Base-by-base conservation (phyloP, 148 eudicot genomes). In the Amaranthus palmeri region DNA sequence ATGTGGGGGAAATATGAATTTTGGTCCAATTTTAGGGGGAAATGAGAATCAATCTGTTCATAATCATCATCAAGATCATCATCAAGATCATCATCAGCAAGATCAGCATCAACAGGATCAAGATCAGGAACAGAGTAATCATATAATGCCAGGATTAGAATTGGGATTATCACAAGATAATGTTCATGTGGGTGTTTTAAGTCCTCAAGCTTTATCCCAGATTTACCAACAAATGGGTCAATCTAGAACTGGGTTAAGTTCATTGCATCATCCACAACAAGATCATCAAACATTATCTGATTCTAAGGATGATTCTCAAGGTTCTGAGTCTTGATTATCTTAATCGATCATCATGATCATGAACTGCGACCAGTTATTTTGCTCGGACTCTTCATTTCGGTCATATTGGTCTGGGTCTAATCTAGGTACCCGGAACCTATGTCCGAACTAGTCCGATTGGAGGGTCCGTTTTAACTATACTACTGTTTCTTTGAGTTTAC, bases 141-240 rank as follows among this genome's bases (percentile, higher is more conserved):
- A 68, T 3, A 10, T 68, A 67, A 64, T 88, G 55, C 90, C 91
- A 18, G 96, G 91, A 5, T 81, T 91, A 75, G 92, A 91, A 76
- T 84, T 91, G 8, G 96, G 96, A 53, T 71, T 88, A 4, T 85
- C 90, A n/a, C 96, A 88, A 25, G 92, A 88, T 25, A 25, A 25
- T 68, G 82, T 78, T 50, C 86, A 83, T 73, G 65, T 86, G 72
- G 93, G 88, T 73, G 86, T 82, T 60, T 76, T 90, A 76, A 83
- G 74, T 60, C 81, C 79, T 11, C 91, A 84, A 61, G 74, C 81
- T 10, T 78, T 88, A 67, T 81, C 55, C 67, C 93, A 86, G 79
- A 71, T 91, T 73, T 91, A 91, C 71, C 93, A 88, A 56, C 92
- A 85, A 68, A 80, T 88, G 81, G 85, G 82, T 69, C 89, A 82